Conservation (phyloP, 1,284 basidiomycete species). For the Leccinum laetum region DNA sequence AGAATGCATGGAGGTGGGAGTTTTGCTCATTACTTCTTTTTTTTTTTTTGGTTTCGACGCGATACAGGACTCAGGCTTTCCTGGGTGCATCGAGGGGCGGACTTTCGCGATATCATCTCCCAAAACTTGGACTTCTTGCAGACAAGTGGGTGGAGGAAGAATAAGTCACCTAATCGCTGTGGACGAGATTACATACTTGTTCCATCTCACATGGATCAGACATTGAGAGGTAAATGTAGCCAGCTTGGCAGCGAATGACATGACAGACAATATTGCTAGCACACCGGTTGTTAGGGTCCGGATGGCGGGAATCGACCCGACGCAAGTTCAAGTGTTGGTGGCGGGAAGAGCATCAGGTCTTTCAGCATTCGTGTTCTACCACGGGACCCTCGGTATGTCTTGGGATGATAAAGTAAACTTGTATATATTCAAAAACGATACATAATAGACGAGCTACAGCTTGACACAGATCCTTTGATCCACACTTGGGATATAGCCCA, state of each 20-base stretch:
- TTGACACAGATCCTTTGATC: conserved; percentile 19
- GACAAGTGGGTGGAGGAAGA: conserved; percentile 75
- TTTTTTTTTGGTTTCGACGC: background rate
- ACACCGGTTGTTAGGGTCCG: conserved; percentile 39
- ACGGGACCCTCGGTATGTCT: background rate
- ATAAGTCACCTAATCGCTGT: conserved; percentile 28
- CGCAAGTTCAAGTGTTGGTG: background rate
- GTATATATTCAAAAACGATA: background rate
- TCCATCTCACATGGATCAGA: conserved; percentile 5
- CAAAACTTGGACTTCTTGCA: conserved; percentile 69
- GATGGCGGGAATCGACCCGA: conserved; percentile 24
- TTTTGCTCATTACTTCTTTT: conserved; percentile 8
- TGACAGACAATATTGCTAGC: conserved; percentile 18
- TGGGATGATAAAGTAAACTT: conserved; percentile 1
- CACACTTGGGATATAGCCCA: conserved; percentile 17
- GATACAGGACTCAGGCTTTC: conserved; percentile 60
- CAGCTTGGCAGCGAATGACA: conserved; percentile 37
- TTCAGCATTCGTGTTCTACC: background rate
- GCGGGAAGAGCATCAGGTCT: background rate
- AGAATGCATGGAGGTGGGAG: background rate
- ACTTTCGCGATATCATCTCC: conserved; percentile 58
- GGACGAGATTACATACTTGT: conserved; percentile 3
- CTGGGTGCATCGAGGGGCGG: conserved; percentile 58
- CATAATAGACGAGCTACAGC: conserved; percentile 6
- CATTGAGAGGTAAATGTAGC: background rate